Evolutionary conservation across 305 asterid genomes (phyloP).

Genomic region (Coffea humblotiana): DNA sequence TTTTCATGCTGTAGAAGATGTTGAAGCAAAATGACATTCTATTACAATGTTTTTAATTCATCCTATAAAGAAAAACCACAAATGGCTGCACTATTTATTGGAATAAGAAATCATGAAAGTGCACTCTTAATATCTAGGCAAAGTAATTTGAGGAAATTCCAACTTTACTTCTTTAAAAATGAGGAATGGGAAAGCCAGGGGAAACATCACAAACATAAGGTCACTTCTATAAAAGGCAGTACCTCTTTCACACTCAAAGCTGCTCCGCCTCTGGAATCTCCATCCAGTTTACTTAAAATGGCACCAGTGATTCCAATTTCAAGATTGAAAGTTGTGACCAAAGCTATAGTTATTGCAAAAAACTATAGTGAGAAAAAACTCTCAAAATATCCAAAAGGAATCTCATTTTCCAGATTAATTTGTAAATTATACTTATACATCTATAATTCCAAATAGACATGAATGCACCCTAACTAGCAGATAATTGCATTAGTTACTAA

Average conservation of each 20-base stretch:
- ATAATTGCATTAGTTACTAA: constrained; percentile 1
- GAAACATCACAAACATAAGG: constrained; percentile 7
- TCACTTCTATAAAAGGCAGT: constrained; percentile 19
- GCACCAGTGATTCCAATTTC: constrained; percentile 99
- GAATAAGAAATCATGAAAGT: background rate
- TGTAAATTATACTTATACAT: background rate
- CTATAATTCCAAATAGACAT: background rate
- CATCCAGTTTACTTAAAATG: constrained; percentile 93
- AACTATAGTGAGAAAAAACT: constrained; percentile 23
- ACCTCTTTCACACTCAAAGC: constrained; percentile 99
- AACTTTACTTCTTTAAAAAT: background rate
- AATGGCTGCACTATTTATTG: background rate
- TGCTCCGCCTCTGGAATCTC: constrained; percentile 99
- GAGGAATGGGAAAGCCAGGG: constrained; percentile 9
- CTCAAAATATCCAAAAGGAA: background rate
- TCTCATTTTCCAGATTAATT: background rate
- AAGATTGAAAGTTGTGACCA: constrained; percentile 94
- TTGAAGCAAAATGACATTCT: background rate
- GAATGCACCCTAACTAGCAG: constrained; percentile 5
- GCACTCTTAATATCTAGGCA: background rate
- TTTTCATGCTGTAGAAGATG: background rate
- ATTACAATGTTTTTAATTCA: background rate
- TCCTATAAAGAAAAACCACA: background rate
- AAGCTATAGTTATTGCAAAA: constrained; percentile 43
- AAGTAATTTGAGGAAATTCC: background rate